Evolutionary conservation across 352 stramenopile species (phyloP), one percentile per base, ranked within the genome.

Genomic region (Phytophthora citrophthora): DNA sequence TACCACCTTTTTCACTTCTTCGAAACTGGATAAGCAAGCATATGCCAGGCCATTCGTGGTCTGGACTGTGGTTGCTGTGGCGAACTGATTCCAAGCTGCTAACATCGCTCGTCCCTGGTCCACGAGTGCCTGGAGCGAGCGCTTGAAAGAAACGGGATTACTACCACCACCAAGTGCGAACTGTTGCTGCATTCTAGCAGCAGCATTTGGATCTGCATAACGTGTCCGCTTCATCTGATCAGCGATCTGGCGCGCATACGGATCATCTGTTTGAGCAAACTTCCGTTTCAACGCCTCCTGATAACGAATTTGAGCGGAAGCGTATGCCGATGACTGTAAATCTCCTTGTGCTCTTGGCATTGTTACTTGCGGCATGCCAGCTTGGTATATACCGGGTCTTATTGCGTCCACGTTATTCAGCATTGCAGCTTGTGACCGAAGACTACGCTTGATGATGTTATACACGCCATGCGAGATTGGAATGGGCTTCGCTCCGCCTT

Each of bases 21-120:
- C 83, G 40, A 95, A 91, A 52, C 77, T 89, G 8, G 83, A 83
- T 18, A 90, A 67, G 34, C 86, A 92, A 31, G 82, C 76, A 26
- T 79, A 83, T 12, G 86, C 84, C 24, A 94, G 32, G 4, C 71
- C 81, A 39, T 81, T 86, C 18, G 79, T 87, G 3, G 76, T 80
- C 40, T 84, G 72, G 0, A 78, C 72, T 18, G 65, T 90, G 13
- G 80, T 61, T 5, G 71, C 67, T 11, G 72, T 52, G 11, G 84
- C 79, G 34, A 91, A 94, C 49, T 90, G 76, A 57, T 88, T 92
- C 86, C 86, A 94, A 15, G 80, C 83, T 46, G 76, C 69, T n/a
- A 92, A 50, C 82, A 94, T 90, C 5, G 82, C 68, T 32, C 83
- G 62, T 5, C 86, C 82, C 61, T 86, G 73, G 23, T 91, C 86